phyloP scores from a whole-genome alignment of 305 asterid genomes.

The Rubia balearica region DNA sequence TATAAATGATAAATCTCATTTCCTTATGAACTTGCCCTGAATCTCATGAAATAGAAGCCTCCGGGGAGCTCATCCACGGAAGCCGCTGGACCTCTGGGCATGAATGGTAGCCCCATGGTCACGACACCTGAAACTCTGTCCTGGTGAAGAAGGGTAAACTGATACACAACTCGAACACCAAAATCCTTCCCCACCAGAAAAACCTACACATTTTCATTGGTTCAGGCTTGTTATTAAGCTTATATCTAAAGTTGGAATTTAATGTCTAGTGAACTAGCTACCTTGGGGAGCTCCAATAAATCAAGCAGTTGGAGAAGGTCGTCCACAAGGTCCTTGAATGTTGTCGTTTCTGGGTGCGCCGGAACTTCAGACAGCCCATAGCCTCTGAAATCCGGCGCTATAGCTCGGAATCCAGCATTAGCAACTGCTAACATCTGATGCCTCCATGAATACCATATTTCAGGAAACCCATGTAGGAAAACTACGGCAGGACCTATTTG shows the following conservation, averaged over 20 bases:
- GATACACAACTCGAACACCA: conserved; percentile 31
- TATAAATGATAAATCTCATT: too few species aligned
- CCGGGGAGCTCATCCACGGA: conserved; percentile 23
- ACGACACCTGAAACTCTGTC: conserved; percentile 40
- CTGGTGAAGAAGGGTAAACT: conserved; percentile 39
- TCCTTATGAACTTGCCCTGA: conserved; percentile 25
- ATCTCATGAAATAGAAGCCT: conserved; percentile 47
- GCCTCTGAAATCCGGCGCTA: conserved; percentile 48
- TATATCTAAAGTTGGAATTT: too few species aligned
- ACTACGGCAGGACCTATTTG: conserved; percentile 21
- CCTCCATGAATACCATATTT: conserved; percentile 56
- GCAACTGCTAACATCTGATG: conserved; percentile 43
- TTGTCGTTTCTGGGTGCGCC: conserved; percentile 29
- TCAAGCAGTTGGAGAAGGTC: conserved; percentile 36
- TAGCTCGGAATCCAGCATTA: conserved; percentile 35
- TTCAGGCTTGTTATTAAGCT: not conserved
- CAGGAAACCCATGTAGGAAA: conserved; percentile 56
- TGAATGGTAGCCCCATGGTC: conserved; percentile 39
- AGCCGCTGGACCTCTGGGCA: conserved; percentile 16
- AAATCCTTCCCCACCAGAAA: conserved; percentile 45
- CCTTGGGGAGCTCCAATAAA: conserved; percentile 32
- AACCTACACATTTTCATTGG: conserved; percentile 19
- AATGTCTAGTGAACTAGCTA: not conserved
- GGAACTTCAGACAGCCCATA: conserved; percentile 45
- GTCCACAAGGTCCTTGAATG: conserved; percentile 33